A percentile compares a stretch with the other conserved stretches of the same genome.
phyloP scores from a whole-genome alignment of 208 protist species.

The Wallacemonas collosoma region DNA sequence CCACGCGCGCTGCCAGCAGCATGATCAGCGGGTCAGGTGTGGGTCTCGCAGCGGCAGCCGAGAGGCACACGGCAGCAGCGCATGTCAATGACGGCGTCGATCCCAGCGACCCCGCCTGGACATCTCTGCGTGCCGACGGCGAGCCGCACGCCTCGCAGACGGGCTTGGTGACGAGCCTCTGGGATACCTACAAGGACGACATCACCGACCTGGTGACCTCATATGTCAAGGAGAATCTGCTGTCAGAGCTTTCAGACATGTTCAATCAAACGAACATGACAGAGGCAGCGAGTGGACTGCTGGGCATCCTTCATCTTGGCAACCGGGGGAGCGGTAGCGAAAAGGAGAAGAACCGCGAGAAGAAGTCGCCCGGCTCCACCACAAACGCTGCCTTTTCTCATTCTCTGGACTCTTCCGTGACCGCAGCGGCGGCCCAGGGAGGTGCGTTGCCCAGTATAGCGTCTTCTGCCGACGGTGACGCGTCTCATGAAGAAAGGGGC shows the following conservation, averaged over 20 bases:
- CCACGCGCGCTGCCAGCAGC: constrained; percentile 16
- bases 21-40: not conserved
- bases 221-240: constrained; percentile 18
- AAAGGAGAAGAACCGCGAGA: not conserved
- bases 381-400: too few relatives aligned
- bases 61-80: too few relatives aligned
- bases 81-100: too few relatives aligned
- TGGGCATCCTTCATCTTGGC: not conserved
- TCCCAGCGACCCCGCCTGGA: too few relatives aligned
- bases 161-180: not conserved
- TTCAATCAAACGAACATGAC: constrained; percentile 60
- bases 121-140: too few relatives aligned
- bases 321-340: not conserved
- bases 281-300: constrained; percentile 26
- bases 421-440: too few relatives aligned
- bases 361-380: too few relatives aligned
- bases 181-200: not conserved
- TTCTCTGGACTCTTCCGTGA: too few relatives aligned
- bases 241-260: constrained; percentile 43
- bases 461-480: too few relatives aligned
- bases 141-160: not conserved
- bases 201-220: constrained; percentile 10
- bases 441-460: too few relatives aligned
- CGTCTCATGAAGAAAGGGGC: too few relatives aligned
- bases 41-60: too few relatives aligned